Evolutionary conservation across 2,329 filamentous ascomycete species (phyloP), one percentile per base, ranked within the genome.

Genomic region (Trematosphaeria pertusa): DNA sequence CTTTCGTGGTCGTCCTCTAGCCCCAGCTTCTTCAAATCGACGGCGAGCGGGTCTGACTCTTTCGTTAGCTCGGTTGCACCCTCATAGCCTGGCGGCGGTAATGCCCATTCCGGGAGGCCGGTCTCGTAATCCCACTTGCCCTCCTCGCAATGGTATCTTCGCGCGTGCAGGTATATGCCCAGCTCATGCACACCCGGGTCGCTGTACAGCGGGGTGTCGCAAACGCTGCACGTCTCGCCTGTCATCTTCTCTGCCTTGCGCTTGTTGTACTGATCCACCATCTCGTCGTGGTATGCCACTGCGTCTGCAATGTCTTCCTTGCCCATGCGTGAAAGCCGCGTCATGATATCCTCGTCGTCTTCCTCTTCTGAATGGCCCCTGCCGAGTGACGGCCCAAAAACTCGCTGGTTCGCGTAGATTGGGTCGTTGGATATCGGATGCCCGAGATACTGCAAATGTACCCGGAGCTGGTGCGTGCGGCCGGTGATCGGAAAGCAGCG

Each of bases 401-500:
- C 94, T 46, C 86, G 86, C 66, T 90, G 86, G 68, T 99, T 99
- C 62, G 90, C 91, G 71, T 99, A 99, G 61, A 99, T 97, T 6
- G 94, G 94, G 67, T 99, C 94, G 70, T 99, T 99, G 55, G 91
- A 87, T 59, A 99, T 97, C 1, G 94, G 94, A 67, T 97, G 89
- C 1, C 94, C 94, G 3, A 99, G 78, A 70, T 90, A 96, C 68
- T 99, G 94, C 12, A 99, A 80, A 65, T 99, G 94, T 14, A 99
- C 94, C 24, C 94, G 86, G 37, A 99, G 82, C 71, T 99, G 94
- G 66, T 99, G 94, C 10, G 94, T 99, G 39, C 94, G 84, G 0
- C 94, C 94, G 0, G 94, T 99, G 20, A 97, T 83, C 0, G 94
- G 94, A 46, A 96, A 82, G 69, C 94, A 97, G 59, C 94, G 88